Percentiles rank a stretch among this genome's conserved stretches.
These are phyloP conservation scores for Emergomyces orientalis DNA, from an alignment of 2,329 filamentous ascomycete genomes.

Conservation along the genomic window DNA sequence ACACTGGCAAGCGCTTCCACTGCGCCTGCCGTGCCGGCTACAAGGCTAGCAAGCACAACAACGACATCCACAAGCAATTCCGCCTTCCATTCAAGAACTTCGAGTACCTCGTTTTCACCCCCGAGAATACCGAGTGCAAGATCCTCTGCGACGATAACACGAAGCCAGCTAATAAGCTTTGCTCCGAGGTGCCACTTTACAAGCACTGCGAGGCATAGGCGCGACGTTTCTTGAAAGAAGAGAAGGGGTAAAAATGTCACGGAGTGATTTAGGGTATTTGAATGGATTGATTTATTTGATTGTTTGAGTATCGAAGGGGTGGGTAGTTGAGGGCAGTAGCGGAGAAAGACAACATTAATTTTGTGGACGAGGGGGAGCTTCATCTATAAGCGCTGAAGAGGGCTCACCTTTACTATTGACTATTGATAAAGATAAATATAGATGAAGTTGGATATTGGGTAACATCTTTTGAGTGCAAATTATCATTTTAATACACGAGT, in stretches of 20 bases:
- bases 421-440: not conserved
- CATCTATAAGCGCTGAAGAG: not conserved
- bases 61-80: slow-evolving; percentile 28
- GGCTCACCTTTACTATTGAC: not conserved
- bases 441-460: not conserved
- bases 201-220: slow-evolving; percentile 24
- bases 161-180: slow-evolving; percentile 25
- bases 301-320: not conserved
- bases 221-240: not conserved
- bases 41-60: slow-evolving; percentile 28
- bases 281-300: not conserved
- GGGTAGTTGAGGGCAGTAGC: too few species aligned
- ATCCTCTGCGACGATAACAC: slow-evolving; percentile 29
- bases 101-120: slow-evolving; percentile 33
- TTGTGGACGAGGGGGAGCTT: not conserved
- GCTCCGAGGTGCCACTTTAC: slow-evolving; percentile 28
- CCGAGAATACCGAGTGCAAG: slow-evolving; percentile 28
- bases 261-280: not conserved
- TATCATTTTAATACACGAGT: not conserved
- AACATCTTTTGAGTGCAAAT: not conserved
- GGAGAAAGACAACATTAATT: not conserved
- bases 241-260: not conserved
- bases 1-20: slow-evolving; percentile 33
- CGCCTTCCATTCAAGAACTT: slow-evolving; percentile 31
- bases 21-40: slow-evolving; percentile 36